Percentiles rank a stretch among this genome's conserved stretches.
phyloP scores from a whole-genome alignment of 495 filamentous ascomycete genomes.

The Aspergillus baeticus region DNA sequence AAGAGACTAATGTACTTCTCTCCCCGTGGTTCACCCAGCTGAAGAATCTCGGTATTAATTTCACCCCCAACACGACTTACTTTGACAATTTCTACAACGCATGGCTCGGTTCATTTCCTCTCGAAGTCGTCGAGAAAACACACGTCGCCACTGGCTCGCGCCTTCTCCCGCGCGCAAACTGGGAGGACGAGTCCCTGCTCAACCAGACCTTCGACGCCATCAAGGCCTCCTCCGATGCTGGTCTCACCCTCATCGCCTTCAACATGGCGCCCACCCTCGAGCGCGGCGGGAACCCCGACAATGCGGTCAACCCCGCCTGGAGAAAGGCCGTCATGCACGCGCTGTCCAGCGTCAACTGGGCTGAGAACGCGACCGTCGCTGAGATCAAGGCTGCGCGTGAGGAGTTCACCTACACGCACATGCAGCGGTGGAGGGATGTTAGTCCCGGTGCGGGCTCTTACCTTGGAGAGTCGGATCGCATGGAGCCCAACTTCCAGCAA shows the following conservation, averaged over 20 bases:
- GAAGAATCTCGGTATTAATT: conserved; percentile 26
- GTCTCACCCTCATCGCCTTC: conserved; percentile 45
- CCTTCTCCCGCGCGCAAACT: conserved; percentile 51
- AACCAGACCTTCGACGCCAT: conserved; percentile 46
- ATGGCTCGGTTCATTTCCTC: conserved; percentile 45
- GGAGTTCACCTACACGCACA: conserved; percentile 35
- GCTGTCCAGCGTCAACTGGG: conserved; percentile 39
- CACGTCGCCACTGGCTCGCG: conserved; percentile 45
- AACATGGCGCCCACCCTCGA: conserved; percentile 44
- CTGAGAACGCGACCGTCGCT: conserved; percentile 14
- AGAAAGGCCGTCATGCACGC: conserved; percentile 52
- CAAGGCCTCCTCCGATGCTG: conserved; percentile 40
- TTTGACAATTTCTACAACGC: conserved; percentile 48
- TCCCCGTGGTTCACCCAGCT: conserved; percentile 46
- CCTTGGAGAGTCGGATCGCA: conserved; percentile 48
- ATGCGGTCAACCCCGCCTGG: conserved; percentile 56
- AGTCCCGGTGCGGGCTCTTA: conserved; percentile 36
- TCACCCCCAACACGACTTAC: conserved; percentile 48
- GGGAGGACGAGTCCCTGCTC: conserved; percentile 32
- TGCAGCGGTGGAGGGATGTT: conserved; percentile 51
- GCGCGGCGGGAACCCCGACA: conserved; percentile 23
- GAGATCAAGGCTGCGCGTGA: conserved; percentile 23
- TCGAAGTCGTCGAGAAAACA: conserved; percentile 43
- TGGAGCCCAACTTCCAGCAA: conserved; percentile 61
- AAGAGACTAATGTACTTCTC: conserved; percentile 43